Evolutionary conservation across 345 rosid species (phyloP).

Genomic region (Eutrema yunnanense): DNA sequence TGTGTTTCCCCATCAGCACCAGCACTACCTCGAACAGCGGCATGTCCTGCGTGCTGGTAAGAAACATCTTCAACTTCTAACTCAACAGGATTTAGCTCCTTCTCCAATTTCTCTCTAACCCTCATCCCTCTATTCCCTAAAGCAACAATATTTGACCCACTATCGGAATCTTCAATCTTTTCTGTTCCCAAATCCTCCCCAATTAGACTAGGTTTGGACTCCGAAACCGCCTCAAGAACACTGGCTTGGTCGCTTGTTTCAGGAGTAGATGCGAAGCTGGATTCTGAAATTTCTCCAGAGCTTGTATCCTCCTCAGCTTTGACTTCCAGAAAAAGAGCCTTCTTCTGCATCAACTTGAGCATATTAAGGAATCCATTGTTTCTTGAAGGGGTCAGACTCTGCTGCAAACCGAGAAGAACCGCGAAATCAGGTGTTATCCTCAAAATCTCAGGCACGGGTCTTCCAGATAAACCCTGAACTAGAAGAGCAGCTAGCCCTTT

Average conservation of each 20-base stretch:
- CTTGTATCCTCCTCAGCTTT: conserved; percentile 35
- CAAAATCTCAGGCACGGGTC: conserved; percentile 64
- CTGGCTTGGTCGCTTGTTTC: not conserved
- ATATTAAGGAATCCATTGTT: conserved; percentile 91
- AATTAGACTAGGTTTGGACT: not conserved
- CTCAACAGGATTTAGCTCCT: conserved; percentile 56
- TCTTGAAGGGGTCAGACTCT: conserved; percentile 80
- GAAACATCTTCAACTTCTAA: conserved; percentile 72
- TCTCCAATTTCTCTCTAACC: conserved; percentile 64
- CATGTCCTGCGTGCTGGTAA: conserved; percentile 67
- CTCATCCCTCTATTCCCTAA: conserved; percentile 78
- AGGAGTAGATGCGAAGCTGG: conserved; percentile 3
- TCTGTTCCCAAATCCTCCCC: not conserved
- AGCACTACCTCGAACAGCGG: conserved; percentile 23
- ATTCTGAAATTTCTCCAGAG: conserved; percentile 1
- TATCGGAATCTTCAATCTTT: conserved; percentile 4
- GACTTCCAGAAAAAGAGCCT: conserved; percentile 51
- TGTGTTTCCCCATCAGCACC: conserved; percentile 31
- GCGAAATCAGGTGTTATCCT: conserved; percentile 75
- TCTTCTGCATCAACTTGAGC: conserved; percentile 89
- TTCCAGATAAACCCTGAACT: conserved; percentile 76
- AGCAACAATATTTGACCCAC: conserved; percentile 4
- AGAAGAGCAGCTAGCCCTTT: conserved; percentile 92
- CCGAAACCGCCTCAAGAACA: conserved; percentile 13
- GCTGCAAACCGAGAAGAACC: conserved; percentile 73